Conservation (phyloP, 345 rosid genomes). For the Eucalyptus microcorys region DNA sequence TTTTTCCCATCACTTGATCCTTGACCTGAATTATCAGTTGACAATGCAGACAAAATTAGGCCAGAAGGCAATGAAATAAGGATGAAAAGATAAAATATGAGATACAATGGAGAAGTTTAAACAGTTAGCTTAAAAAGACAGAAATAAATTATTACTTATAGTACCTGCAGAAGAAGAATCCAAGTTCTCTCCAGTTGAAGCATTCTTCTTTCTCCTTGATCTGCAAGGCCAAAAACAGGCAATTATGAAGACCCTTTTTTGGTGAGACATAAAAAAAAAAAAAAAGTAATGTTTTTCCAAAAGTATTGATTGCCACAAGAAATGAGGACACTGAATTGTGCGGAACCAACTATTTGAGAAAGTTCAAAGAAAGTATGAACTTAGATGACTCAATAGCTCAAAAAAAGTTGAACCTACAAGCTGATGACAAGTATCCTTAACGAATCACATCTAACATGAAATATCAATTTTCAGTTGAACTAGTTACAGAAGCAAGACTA, state of each 20-base stretch:
- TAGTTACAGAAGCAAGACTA: background rate
- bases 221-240: slow-evolving; percentile 21
- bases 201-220: slow-evolving; percentile 84
- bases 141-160: background rate
- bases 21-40: slow-evolving; percentile 35
- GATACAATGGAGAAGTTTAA: background rate
- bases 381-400: background rate
- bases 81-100: background rate
- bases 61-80: background rate
- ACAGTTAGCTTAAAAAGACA: background rate
- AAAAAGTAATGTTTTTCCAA: background rate
- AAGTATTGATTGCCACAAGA: background rate
- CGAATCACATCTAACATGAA: background rate
- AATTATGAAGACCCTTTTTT: background rate
- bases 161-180: slow-evolving; percentile 68
- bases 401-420: background rate
- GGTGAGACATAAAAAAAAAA: background rate
- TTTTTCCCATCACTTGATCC: slow-evolving; percentile 72
- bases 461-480: background rate
- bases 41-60: background rate
- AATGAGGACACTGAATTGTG: background rate
- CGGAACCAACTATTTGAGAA: background rate
- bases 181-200: slow-evolving; percentile 61
- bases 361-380: background rate
- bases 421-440: background rate